Evolutionary conservation across 331 rosid species (phyloP).

Genomic region (Prunus yedoensis): DNA sequence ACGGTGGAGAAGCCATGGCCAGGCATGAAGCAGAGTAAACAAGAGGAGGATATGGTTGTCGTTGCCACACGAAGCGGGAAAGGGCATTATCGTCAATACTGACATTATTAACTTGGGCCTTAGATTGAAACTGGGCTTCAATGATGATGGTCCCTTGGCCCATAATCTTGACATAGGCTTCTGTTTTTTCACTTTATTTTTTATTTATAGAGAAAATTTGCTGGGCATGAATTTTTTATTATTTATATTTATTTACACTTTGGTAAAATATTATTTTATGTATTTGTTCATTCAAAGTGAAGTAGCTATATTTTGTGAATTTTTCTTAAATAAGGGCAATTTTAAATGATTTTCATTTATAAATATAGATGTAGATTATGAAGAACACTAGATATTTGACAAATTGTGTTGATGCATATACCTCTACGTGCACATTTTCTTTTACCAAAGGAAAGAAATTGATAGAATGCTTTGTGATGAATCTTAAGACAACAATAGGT

Average conservation of each 20-base stretch:
- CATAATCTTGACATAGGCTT: background rate
- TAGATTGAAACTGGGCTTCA: background rate
- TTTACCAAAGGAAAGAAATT: background rate
- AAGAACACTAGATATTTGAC: background rate
- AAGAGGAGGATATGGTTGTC: background rate
- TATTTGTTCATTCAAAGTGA: too few species aligned
- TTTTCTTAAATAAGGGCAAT: too few species aligned
- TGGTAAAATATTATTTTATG: too few species aligned
- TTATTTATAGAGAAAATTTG: too few species aligned
- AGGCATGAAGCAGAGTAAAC: slow-evolving; percentile 33
- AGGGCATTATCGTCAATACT: slow-evolving; percentile 16
- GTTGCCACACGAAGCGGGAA: slow-evolving; percentile 16
- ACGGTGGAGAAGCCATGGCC: slow-evolving; percentile 63
- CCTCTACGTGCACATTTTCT: too few species aligned
- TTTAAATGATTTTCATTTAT: too few species aligned
- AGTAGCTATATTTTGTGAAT: too few species aligned
- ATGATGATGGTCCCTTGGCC: background rate
- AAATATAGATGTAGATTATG: too few species aligned
- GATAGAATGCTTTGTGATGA: slow-evolving; percentile 25
- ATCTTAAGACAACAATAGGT: slow-evolving; percentile 32
- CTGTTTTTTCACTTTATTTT: too few species aligned
- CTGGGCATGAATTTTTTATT: too few species aligned
- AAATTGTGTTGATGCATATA: background rate
- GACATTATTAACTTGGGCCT: background rate
- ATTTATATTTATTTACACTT: too few species aligned